These are phyloP conservation scores for Monosporascus sp. DNA, from an alignment of 2,329 filamentous ascomycete species.

Conservation along the genomic window DNA sequence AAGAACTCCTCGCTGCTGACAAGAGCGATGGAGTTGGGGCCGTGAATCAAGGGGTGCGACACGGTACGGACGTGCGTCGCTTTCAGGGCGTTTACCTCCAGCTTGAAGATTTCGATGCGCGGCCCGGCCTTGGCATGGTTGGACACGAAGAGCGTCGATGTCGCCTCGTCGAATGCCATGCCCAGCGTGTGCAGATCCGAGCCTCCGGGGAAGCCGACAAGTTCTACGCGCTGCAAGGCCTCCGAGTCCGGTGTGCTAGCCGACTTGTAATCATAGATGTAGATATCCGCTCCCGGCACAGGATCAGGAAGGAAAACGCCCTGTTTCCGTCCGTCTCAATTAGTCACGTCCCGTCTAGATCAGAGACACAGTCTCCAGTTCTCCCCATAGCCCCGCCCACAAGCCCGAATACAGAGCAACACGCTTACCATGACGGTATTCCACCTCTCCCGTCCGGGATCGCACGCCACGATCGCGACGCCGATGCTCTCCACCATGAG, in stretches of 20 bases:
- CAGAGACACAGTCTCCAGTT: too few relatives aligned
- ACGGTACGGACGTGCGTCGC: constrained; percentile 33
- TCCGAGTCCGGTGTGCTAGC: constrained; percentile 11
- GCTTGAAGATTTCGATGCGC: constrained; percentile 33
- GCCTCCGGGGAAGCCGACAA: constrained; percentile 17
- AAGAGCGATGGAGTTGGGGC: constrained; percentile 34
- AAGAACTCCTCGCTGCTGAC: constrained; percentile 31
- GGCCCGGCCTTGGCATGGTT: constrained; percentile 31
- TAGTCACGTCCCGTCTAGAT: too few relatives aligned
- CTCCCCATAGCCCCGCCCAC: too few relatives aligned
- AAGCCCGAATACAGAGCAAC: background rate
- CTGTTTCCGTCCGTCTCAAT: background rate
- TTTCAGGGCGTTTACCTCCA: constrained; percentile 27
- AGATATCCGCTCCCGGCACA: constrained; percentile 26
- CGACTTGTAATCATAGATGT: constrained; percentile 32
- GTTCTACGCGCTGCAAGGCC: constrained; percentile 17
- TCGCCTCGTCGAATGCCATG: constrained; percentile 30
- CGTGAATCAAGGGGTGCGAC: constrained; percentile 31
- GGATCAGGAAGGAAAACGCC: constrained; percentile 25
- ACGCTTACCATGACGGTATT: constrained; percentile 34
- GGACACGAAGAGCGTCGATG: constrained; percentile 30
- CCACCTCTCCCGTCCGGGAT: constrained; percentile 31
- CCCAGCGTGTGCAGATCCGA: constrained; percentile 36
- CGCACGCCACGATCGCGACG: constrained; percentile 31
- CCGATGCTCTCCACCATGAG: constrained; percentile 29